Evolutionary conservation across 768 basidiomycete genomes (phyloP), one percentile per base, ranked within the genome.

Genomic region (Filobasidium floriforme): DNA sequence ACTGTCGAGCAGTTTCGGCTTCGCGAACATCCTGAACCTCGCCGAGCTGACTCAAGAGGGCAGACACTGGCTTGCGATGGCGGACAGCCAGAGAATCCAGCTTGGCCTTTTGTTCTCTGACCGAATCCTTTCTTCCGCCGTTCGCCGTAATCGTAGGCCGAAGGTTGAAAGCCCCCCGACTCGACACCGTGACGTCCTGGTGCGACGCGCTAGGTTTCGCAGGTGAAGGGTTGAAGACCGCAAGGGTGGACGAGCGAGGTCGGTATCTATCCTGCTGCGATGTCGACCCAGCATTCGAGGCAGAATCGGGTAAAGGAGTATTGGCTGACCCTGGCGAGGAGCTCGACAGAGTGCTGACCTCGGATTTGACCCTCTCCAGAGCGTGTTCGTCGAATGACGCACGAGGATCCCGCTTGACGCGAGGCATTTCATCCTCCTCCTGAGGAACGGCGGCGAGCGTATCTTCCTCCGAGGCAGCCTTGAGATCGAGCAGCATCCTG

Each of bases 1-100:
- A 98, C 63, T 89, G 89, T 68, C 85, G 85, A 63, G 87, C 82
- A 69, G 73, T 68, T 18, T 74, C 74, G 41, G 72, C 61, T 73
- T 97, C 92, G 41, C 86, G 85, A 70, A 85, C 79, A 72, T 96
- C 92, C 73, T 97, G 92, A 12, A 89, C 87, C 69, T 84, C 84
- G 5, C 85, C 92, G 57, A 96, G 82, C 75, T 88, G 84, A 22
- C 85, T 83, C 6, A 97, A 82, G 40, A 96, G 80, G n/a, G 79
- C 79, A 5, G 87, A 85, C 29, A 94, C 83, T 1, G 88, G 67
- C 44, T 54, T 52, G n/a, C 63, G 63, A 12, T 59, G 46, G 24
- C 60, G 28, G 1, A 55, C 44, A 0, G 67, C 62, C 32, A 64
- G 41, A 10, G 43, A 52, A 37, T 67, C 66, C 10, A 67, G 66